These are phyloP conservation scores for Amoebophrya sp. DNA, from an alignment of 169 alveolate genomes.

Conservation along the genomic window DNA sequence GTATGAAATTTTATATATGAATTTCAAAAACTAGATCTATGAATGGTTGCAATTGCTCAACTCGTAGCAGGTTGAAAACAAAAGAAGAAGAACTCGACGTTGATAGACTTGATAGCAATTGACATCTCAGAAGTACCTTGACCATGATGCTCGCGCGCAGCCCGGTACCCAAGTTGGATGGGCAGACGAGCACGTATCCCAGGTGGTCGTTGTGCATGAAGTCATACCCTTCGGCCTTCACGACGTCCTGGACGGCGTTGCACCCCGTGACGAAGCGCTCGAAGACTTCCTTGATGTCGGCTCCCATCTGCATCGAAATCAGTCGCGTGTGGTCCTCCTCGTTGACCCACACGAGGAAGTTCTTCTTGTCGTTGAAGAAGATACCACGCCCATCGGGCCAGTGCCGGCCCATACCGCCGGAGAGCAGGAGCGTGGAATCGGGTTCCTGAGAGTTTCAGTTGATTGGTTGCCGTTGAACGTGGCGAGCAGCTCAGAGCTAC, in stretches of 20 bases:
- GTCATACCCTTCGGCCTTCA: conserved; percentile 22
- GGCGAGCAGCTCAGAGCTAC: too few relatives aligned
- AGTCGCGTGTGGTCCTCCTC: conserved; percentile 47
- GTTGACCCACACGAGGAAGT: conserved; percentile 45
- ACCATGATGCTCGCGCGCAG: conserved; percentile 40
- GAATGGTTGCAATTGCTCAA: too few relatives aligned
- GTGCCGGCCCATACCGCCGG: conserved; percentile 34
- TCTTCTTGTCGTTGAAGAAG: conserved; percentile 35
- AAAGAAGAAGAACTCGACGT: not conserved
- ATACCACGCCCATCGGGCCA: conserved; percentile 53
- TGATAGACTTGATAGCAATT: too few relatives aligned
- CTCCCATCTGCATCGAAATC: conserved; percentile 42
- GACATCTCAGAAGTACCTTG: conserved; percentile 20
- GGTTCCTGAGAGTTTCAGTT: too few relatives aligned
- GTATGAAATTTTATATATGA: too few relatives aligned
- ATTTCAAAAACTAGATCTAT: too few relatives aligned
- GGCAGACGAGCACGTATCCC: conserved; percentile 40
- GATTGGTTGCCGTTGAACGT: too few relatives aligned
- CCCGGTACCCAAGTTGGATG: conserved; percentile 46
- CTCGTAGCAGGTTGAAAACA: too few relatives aligned
- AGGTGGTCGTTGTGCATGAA: conserved; percentile 29
- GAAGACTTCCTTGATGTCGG: conserved; percentile 39
- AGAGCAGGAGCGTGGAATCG: conserved; percentile 25
- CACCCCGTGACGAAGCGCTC: conserved; percentile 32
- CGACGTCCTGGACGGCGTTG: conserved; percentile 27